A percentile compares a stretch with the other conserved stretches of the same genome.
These are phyloP conservation scores for Aquilaria malaccensis DNA, from an alignment of 345 rosid genomes.

Conservation along the genomic window DNA sequence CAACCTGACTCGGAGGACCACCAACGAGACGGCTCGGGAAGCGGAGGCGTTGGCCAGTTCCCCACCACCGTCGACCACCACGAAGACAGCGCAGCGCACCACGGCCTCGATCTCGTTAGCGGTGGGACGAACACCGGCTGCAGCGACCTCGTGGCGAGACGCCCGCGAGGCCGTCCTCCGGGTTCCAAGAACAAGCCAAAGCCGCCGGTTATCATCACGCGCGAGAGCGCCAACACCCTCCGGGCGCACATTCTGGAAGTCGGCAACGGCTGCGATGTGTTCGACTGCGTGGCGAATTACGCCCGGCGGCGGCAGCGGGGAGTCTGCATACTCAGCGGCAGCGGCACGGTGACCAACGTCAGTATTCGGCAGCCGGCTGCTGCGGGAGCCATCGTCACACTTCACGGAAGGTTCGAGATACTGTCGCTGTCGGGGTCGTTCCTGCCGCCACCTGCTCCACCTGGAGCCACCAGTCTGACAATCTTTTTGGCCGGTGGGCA, in stretches of 20 bases:
- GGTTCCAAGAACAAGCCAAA: constrained; percentile 86
- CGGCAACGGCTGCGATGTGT: constrained; percentile 72
- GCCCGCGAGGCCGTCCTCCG: constrained; percentile 82
- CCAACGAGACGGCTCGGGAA: constrained; percentile 18
- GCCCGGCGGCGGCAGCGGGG: constrained; percentile 83
- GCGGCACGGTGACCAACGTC: constrained; percentile 78
- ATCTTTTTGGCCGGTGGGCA: constrained; percentile 72
- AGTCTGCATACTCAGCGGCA: constrained; percentile 74
- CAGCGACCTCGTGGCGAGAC: constrained; percentile 35
- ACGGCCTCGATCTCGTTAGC: constrained; percentile 38
- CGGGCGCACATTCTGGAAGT: constrained; percentile 90
- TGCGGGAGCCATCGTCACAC: constrained; percentile 55
- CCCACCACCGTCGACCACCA: constrained; percentile 23
- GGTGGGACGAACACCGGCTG: constrained; percentile 19
- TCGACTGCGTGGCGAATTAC: constrained; percentile 71
- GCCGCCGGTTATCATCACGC: constrained; percentile 76
- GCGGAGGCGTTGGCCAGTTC: constrained; percentile 29
- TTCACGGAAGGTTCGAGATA: constrained; percentile 84
- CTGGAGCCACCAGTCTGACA: constrained; percentile 76
- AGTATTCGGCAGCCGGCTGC: constrained; percentile 77
- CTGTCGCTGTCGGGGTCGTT: constrained; percentile 77
- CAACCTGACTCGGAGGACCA: constrained; percentile 38
- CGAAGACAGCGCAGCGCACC: constrained; percentile 28
- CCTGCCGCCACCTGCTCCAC: constrained; percentile 88
- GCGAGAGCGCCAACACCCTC: constrained; percentile 86